Evolutionary conservation across 2,329 filamentous ascomycete species (phyloP), one percentile per base, ranked within the genome.

Genomic region (Chrysosphaeria jannelii): DNA sequence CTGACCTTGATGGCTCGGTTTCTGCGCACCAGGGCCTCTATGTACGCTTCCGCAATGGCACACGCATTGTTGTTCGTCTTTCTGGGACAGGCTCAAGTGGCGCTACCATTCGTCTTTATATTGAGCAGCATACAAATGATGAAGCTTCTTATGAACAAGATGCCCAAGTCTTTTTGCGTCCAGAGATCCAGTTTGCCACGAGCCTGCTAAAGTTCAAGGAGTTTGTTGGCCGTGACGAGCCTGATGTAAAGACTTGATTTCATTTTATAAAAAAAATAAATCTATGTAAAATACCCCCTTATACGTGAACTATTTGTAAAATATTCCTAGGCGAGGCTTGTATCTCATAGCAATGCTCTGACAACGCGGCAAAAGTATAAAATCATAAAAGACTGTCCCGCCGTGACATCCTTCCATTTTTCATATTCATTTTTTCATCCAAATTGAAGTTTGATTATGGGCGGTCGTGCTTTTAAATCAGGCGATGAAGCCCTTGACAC

Each of bases 21-120:
- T 71, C 76, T 39, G 75, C 78, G 42, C 88, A 91, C 54, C 85
- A 97, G 52, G 85, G 85, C 33, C 65, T 97, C 35, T 97, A 74
- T 41, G 72, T 79, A 43, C 72, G 74, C 46, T 93, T 93, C 47
- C 76, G 78, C 26, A 79, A 88, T 28, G 81, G 81, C 31, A 90
- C 75, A 50, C 71, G 85, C 34, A 81, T 93, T 29, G 78, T 97
- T 24, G 78, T 93, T 28, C 72, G 85, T 37, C 56, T 97, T 29
- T 93, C 81, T 2, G 85, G 85, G 23, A 97, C 85, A 11, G 85
- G 85, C 33, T 88, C 74, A 36, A 88, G 75, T 23, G 85, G 85
- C 27, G 85, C 85, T 22, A 97, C 85, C 15, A 93, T 97, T 42
- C 72, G 85, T 31, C 56, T 97, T 34, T 97, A 97, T 48, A 68